Evolutionary conservation across 2,329 filamentous ascomycete genomes (phyloP), one percentile per base, ranked within the genome.

Genomic region (Ustilaginoidea virens): DNA sequence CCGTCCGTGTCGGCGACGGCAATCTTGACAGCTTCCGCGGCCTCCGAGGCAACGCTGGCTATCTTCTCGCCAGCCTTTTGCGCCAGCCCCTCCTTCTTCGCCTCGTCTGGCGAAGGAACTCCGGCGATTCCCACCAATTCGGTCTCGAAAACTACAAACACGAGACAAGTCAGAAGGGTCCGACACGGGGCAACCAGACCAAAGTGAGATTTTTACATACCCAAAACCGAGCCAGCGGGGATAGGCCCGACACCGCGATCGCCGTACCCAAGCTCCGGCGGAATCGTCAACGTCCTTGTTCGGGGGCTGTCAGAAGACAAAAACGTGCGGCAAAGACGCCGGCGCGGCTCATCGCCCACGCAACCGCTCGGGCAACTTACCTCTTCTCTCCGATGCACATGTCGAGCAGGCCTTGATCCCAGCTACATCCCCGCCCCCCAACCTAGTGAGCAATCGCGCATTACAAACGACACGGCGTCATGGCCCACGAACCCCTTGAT

Each of bases 331-430:
- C n/a, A n/a, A n/a, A n/a, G n/a, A n/a, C n/a, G n/a, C n/a, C n/a
- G n/a, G n/a, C n/a, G n/a, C n/a, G n/a, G n/a, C n/a, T n/a, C n/a
- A n/a, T n/a, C n/a, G n/a, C n/a, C n/a, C n/a, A n/a, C n/a, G n/a
- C n/a, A n/a, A n/a, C n/a, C n/a, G n/a, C n/a, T n/a, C n/a, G n/a
- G 17, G 33, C 27, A 41, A 42, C 54, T 56, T 43, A 62, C 65
- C 68, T 71, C 65, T 86, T 87, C 65, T 96, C 87, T 37, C 90
- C 87, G 43, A 92, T 79, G 57, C 90, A 96, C 86, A 96, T 94
- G 47, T 81, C 81, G 30, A 90, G 44, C 22, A 96, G 67, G 28
- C 87, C 87, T 49, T 92, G 57, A 45, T 96, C 87, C 87, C 86
- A 94, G 48, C 76, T 81, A 36, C 27, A 15, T 28, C 23, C 17